Base-by-base conservation (phyloP, 257 asterid species). In the Solanum ahanhuiri region DNA sequence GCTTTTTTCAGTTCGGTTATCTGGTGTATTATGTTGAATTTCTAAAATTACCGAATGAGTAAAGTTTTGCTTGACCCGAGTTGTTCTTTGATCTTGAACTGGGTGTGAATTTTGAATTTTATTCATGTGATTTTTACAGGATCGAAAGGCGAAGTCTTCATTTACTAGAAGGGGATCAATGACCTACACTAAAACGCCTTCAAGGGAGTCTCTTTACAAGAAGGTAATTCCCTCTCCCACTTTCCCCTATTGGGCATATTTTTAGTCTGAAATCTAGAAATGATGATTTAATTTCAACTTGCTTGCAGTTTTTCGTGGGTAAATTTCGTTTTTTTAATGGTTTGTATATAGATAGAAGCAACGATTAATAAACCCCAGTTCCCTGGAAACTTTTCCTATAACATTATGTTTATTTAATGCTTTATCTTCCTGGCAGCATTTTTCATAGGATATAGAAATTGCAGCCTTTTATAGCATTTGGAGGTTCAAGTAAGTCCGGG, bases 101-200 rank as follows among this genome's bases (percentile, higher is more conserved):
- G 81, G 30, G 3, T 39, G 48, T 23, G 41, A 9, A 84, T 64
- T 66, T 66, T 17, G 43, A 41, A 34, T 11, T 88, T 25, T 4
- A 15, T 31, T 39, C 30, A 76, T 87, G 84, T 30, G 31, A 23
- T 86, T 84, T 79, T 51, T 72, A 54, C 83, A 97, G 99, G 98
- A 94, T 89, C 93, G 88, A 90, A 96, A 94, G 87, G 91, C 92
- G 83, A 93, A 88, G 73, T 66, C 96, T 43, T 93, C 96, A 33
- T 97, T 93, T 86, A 91, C 92, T 54, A 94, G 98, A 79, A 91
- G 97, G 89, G 98, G 98, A 84, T 94, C 98, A 28, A 90, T 97
- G 98, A 88, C 91, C 87, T 97, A 95, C 86, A 97, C 99, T 9
- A 95, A 95, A 92, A 93, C 98, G 85, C 99, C 98, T 57, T 91